Conservation (phyloP, 345 rosid genomes). For the Syzygium oleosum region DNA sequence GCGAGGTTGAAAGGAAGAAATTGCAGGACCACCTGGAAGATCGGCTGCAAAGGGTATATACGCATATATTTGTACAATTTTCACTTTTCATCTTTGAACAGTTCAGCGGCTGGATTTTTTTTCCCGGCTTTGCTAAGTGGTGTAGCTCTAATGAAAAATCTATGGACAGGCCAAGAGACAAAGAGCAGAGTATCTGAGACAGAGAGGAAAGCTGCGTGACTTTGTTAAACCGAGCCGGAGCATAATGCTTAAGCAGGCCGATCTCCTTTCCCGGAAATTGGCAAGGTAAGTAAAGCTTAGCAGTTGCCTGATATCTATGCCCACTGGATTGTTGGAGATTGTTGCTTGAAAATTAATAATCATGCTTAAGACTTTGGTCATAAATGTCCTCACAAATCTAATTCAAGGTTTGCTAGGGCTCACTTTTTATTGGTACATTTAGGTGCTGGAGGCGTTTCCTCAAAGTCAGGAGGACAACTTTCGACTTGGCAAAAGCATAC, state of each 20-base stretch:
- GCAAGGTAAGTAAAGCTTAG: conserved; percentile 40
- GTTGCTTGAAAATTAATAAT: not conserved
- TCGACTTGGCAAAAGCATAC: conserved; percentile 60
- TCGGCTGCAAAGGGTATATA: conserved; percentile 69
- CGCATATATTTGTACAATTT: not conserved
- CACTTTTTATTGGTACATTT: not conserved
- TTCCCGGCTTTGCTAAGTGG: not conserved
- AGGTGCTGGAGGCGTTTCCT: conserved; percentile 92
- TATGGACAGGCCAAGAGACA: conserved; percentile 69
- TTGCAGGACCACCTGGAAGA: conserved; percentile 80
- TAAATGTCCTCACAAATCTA: not conserved
- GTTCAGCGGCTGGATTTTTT: not conserved
- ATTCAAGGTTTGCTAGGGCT: not conserved
- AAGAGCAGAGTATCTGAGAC: conserved; percentile 86
- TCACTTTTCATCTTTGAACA: not conserved
- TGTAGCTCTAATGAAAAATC: not conserved
- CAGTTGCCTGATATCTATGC: not conserved
- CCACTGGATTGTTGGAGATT: not conserved
- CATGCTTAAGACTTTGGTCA: not conserved
- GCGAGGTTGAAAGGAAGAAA: conserved; percentile 86
- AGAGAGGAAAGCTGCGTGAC: conserved; percentile 59
- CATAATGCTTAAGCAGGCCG: conserved; percentile 68
- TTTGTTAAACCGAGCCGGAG: conserved; percentile 32
- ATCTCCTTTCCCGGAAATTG: conserved; percentile 62
- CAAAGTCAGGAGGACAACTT: conserved; percentile 52